These are phyloP conservation scores for Fusarium sp. DNA, from an alignment of 2,329 filamentous ascomycete species.

Conservation along the genomic window DNA sequence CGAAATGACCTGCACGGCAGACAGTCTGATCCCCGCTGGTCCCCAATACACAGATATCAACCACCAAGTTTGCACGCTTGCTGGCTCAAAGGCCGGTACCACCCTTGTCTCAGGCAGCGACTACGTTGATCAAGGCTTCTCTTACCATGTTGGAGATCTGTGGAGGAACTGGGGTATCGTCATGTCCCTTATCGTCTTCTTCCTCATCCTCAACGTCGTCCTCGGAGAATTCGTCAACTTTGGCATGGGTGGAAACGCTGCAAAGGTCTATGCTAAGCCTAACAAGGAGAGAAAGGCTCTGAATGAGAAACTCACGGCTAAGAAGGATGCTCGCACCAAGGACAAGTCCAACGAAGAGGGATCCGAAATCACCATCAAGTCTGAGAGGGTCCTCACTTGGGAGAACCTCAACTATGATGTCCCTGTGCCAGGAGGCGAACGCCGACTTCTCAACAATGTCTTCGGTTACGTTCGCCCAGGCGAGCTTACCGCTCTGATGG, in stretches of 20 bases:
- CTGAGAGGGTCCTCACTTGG: constrained; percentile 81
- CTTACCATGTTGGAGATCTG: constrained; percentile 70
- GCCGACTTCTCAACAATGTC: constrained; percentile 63
- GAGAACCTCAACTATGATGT: constrained; percentile 83
- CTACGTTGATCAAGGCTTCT: constrained; percentile 75
- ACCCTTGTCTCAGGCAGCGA: constrained; percentile 68
- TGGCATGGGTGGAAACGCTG: constrained; percentile 80
- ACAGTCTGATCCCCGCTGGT: constrained; percentile 76
- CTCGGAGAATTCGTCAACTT: constrained; percentile 81
- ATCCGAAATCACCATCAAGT: constrained; percentile 63
- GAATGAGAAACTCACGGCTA: constrained; percentile 68
- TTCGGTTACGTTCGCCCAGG: constrained; percentile 79
- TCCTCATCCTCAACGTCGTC: constrained; percentile 77
- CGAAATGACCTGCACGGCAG: constrained; percentile 71
- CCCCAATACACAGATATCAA: constrained; percentile 73
- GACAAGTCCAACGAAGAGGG: constrained; percentile 55
- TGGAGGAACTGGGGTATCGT: constrained; percentile 90
- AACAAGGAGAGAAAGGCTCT: constrained; percentile 71
- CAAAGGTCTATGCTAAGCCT: constrained; percentile 78
- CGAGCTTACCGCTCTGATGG: constrained; percentile 81
- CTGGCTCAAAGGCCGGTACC: constrained; percentile 74
- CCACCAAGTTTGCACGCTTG: constrained; percentile 82
- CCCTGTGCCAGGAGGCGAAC: constrained; percentile 63
- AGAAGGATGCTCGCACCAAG: constrained; percentile 63
- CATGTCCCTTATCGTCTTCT: constrained; percentile 75